Percentiles rank a stretch among this genome's conserved stretches.
Conservation (phyloP, 495 filamentous ascomycete species). For the Hyaloscypha finlandica region DNA sequence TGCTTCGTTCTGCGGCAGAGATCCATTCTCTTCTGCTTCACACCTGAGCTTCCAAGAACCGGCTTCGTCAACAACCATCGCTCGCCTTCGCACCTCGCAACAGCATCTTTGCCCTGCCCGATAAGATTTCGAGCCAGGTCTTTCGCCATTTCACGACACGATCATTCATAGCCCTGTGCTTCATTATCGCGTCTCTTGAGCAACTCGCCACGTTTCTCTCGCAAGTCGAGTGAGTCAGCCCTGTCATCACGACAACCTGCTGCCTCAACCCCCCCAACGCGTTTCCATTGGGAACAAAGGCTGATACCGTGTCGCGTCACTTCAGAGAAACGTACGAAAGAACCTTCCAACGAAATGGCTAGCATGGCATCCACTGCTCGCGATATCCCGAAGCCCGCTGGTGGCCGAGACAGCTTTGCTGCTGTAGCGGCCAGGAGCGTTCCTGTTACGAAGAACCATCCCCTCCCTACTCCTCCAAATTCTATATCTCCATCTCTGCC, state of each 20-base stretch:
- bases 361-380: slow-evolving; percentile 56
- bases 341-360: slow-evolving; percentile 55
- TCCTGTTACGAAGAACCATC: slow-evolving; percentile 48
- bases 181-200: slow-evolving; percentile 32
- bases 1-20: slow-evolving; percentile 19
- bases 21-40: slow-evolving; percentile 26
- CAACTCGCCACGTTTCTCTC: slow-evolving; percentile 36
- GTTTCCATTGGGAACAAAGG: slow-evolving; percentile 38
- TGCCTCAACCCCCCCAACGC: slow-evolving; percentile 27
- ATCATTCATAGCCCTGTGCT: slow-evolving; percentile 30
- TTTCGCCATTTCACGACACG: slow-evolving; percentile 28
- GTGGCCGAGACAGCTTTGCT: slow-evolving; percentile 35
- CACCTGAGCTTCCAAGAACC: slow-evolving; percentile 4
- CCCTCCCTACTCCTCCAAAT: slow-evolving; percentile 89
- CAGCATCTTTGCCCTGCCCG: slow-evolving; percentile 32
- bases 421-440: slow-evolving; percentile 36
- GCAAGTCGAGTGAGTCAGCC: slow-evolving; percentile 38
- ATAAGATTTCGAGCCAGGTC: slow-evolving; percentile 31
- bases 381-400: slow-evolving; percentile 71
- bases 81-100: slow-evolving; percentile 29
- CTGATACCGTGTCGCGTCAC: slow-evolving; percentile 41
- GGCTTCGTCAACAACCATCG: slow-evolving; percentile 26
- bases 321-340: slow-evolving; percentile 43
- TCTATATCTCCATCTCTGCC: slow-evolving; percentile 91
- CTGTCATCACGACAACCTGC: slow-evolving; percentile 16